phyloP scores from a whole-genome alignment of 345 rosid species.

The Eucalyptus leucophloia region DNA sequence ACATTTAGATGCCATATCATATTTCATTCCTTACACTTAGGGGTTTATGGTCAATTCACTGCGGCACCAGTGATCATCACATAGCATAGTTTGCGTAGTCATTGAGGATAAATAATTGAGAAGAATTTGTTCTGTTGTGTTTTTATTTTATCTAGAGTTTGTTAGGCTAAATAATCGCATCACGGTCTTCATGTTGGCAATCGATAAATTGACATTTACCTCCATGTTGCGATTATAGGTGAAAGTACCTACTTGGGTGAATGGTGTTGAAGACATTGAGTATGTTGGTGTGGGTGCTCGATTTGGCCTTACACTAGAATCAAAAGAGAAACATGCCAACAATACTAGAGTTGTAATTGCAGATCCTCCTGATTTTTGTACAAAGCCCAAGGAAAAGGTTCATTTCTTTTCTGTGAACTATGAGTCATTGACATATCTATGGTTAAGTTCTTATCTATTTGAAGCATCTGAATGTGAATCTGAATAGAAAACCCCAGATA shows the following conservation, averaged over 20 bases:
- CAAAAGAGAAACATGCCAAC: conserved; percentile 75
- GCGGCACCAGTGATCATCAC: background rate
- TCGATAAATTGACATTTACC: background rate
- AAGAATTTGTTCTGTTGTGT: background rate
- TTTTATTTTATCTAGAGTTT: background rate
- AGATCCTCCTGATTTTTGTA: conserved; percentile 82
- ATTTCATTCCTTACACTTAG: background rate
- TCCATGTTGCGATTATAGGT: conserved; percentile 24
- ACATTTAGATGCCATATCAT: background rate
- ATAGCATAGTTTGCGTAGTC: background rate
- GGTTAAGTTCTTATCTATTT: background rate
- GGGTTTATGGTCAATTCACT: background rate
- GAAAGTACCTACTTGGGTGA: conserved; percentile 74
- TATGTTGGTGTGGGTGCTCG: conserved; percentile 95
- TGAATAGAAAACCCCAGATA: background rate
- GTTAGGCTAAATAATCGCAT: background rate
- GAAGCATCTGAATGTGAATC: background rate
- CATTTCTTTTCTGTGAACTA: background rate
- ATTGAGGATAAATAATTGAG: background rate
- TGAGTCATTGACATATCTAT: background rate
- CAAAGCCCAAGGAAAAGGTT: conserved; percentile 53
- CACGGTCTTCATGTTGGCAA: background rate
- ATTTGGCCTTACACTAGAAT: conserved; percentile 73
- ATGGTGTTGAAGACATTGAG: conserved; percentile 41
- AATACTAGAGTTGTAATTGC: conserved; percentile 42